A percentile compares a stretch with the other conserved stretches of the same genome.
Conservation (phyloP, 2,329 filamentous ascomycete species). For the Xylaria polymorpha region DNA sequence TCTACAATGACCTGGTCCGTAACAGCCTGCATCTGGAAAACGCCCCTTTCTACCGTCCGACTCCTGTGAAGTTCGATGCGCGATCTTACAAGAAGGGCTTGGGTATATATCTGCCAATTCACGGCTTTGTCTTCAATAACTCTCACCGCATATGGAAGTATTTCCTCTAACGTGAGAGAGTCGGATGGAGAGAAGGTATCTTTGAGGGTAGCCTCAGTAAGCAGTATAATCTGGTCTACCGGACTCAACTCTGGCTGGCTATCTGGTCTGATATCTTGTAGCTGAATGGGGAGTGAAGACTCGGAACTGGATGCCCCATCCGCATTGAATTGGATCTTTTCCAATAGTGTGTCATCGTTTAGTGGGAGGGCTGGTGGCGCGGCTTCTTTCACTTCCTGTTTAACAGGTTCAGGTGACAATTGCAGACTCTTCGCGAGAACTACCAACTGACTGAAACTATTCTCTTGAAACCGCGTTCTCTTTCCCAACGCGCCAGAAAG, state of each 20-base stretch:
- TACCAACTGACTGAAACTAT: constrained; percentile 86
- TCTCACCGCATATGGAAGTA: constrained; percentile 87
- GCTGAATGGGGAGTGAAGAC: constrained; percentile 65
- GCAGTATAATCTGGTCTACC: constrained; percentile 88
- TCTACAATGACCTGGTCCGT: constrained; percentile 96
- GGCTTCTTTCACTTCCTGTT: constrained; percentile 35
- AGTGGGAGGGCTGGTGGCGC: constrained; percentile 78
- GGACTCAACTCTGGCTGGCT: constrained; percentile 84
- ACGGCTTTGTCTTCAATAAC: constrained; percentile 89
- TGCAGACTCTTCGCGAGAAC: constrained; percentile 83
- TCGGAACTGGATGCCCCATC: constrained; percentile 51
- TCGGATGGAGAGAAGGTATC: constrained; percentile 87
- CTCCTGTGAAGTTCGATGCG: constrained; percentile 90
- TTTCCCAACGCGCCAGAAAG: constrained; percentile 90
- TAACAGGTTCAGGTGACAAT: constrained; percentile 39
- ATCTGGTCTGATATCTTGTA: constrained; percentile 77
- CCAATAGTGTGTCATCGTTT: constrained; percentile 93
- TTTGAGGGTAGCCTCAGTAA: constrained; percentile 88
- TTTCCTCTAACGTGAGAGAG: constrained; percentile 90
- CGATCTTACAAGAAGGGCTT: constrained; percentile 88
- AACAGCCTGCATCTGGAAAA: constrained; percentile 92
- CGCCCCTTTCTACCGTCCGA: constrained; percentile 86
- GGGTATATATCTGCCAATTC: constrained; percentile 98
- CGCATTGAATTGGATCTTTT: constrained; percentile 83
- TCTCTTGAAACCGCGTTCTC: constrained; percentile 82